Base-by-base conservation (phyloP, 2,329 filamentous ascomycete species). In the Fusarium armeniacum region DNA sequence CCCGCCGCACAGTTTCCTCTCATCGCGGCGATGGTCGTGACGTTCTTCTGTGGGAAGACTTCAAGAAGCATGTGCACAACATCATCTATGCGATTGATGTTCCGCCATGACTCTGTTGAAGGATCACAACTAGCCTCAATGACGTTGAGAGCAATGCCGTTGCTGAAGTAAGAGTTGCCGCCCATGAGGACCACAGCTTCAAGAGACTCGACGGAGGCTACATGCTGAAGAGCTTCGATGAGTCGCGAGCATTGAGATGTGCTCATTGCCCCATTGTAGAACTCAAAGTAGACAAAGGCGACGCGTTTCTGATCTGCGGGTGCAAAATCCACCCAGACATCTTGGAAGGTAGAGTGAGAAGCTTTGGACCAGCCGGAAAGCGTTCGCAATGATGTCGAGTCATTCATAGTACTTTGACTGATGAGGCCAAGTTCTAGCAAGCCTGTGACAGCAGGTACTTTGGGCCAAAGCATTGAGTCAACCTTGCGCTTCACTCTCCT, bases 201-300 rank as follows among this genome's bases (percentile, higher is more conserved):
- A 4, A 66, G 28, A 16, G 49, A 13, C 28, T 38, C 33, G 3
- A 41, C 24, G 2, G 33, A 46, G 15, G n/a, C 58, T 18, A 66
- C 62, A 7, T 18, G 57, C 8, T 69, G 49, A 5, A 69, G 57
- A 3, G 65, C 62, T 35, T 69, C 57, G 12, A 69, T 46, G 6
- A 69, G 62, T 18, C 62, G 61, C 13, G 62, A 69, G 38, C 67
- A 69, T 49, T 69, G 61, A 6, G 44, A 26, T 0, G 67, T 69
- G 43, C 62, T 66, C 67, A 69, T 69, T 20, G 67, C 62, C 5
- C 67, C 67, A 15, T 69, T 69, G 32, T 69, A 69, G 35, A 69
- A 69, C 7, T 66, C 53, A 6, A 69, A 69, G 18, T 69, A 69
- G 16, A 69, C 50, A 3, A 53, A 66, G 4, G 65, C 67, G 2